Conservation (phyloP, 352 stramenopile species). For the Phytophthora hibernalis region DNA sequence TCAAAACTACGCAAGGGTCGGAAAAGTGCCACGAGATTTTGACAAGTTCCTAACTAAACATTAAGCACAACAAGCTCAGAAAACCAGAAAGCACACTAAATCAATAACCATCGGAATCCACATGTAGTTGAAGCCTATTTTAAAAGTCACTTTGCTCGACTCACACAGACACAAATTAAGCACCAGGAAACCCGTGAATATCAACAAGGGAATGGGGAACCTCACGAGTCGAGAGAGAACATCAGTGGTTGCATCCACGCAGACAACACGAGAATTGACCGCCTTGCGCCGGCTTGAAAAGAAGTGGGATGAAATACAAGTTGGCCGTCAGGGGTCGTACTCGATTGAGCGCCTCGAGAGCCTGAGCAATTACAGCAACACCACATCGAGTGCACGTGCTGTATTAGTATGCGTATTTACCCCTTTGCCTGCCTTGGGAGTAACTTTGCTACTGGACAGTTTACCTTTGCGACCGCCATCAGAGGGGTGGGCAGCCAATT, state of each 20-base stretch:
- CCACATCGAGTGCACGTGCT: conserved; percentile 8
- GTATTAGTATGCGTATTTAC: conserved; percentile 8
- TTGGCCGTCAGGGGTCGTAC: conserved; percentile 12
- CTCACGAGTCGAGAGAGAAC: background rate
- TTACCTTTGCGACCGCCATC: conserved; percentile 8
- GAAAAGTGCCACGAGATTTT: conserved; percentile 22
- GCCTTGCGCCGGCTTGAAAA: background rate
- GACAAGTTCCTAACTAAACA: conserved; percentile 38
- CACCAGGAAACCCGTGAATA: too few species aligned
- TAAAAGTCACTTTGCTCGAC: too few species aligned
- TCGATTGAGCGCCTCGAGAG: conserved; percentile 17
- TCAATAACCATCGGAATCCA: too few species aligned
- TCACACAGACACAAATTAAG: too few species aligned
- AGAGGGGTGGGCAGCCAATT: conserved; percentile 19
- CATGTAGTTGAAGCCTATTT: too few species aligned
- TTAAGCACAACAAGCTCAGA: conserved; percentile 8
- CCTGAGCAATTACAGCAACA: conserved; percentile 12
- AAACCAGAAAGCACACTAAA: background rate
- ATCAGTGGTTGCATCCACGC: background rate
- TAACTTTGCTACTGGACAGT: conserved; percentile 3
- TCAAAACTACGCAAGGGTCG: conserved; percentile 13
- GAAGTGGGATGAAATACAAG: conserved; percentile 8
- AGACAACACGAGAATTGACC: background rate
- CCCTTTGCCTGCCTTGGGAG: conserved; percentile 5
- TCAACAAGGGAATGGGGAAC: background rate